Evolutionary conservation across 768 basidiomycete genomes (phyloP).

Genomic region (Tricholoma saponaceum): DNA sequence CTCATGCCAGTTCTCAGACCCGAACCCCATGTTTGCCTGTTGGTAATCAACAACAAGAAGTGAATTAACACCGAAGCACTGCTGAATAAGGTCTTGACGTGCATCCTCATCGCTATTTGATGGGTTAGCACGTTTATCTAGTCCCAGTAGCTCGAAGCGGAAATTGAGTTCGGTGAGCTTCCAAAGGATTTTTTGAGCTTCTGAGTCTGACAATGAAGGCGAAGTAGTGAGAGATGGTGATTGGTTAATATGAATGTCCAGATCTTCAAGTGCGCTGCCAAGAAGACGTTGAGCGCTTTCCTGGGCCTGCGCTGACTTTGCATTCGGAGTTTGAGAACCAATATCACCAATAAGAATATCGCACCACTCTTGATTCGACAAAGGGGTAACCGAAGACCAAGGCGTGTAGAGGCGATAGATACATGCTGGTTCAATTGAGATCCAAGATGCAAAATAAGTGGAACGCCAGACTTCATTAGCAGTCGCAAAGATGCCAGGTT

Average conservation of each 20-base stretch:
- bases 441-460: neutral
- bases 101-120: neutral
- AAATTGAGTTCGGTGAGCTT: neutral
- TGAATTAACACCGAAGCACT: neutral
- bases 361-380: neutral
- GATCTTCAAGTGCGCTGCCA: neutral
- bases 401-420: neutral
- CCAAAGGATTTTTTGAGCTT: too few species aligned
- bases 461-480: neutral
- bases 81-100: neutral
- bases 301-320: neutral
- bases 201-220: too few species aligned
- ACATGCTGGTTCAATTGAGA: neutral
- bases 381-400: neutral
- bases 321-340: neutral
- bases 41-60: neutral
- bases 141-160: neutral
- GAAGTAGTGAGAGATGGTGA: neutral
- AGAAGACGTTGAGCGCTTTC: neutral
- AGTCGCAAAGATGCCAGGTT: neutral
- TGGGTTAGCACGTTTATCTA: neutral
- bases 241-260: neutral
- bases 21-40: slow-evolving; percentile 1
- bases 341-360: neutral
- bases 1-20: neutral